These are phyloP conservation scores for Aspergillus bridgeri DNA, from an alignment of 495 filamentous ascomycete genomes.

Conservation along the genomic window DNA sequence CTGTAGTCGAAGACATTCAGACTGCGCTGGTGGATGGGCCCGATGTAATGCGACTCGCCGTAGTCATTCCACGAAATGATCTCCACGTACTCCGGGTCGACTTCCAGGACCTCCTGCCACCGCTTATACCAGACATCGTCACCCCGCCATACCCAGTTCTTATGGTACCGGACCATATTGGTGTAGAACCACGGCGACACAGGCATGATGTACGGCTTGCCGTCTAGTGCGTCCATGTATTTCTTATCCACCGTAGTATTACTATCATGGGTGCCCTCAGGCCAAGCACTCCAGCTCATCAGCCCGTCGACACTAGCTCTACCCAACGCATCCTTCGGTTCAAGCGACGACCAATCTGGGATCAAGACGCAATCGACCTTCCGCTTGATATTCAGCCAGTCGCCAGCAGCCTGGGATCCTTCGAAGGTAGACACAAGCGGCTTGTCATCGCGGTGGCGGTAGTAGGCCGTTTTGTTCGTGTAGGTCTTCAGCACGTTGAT, in stretches of 20 bases:
- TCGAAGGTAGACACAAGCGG: slow-evolving; percentile 76
- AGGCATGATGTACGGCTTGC: slow-evolving; percentile 72
- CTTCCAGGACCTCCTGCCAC: slow-evolving; percentile 61
- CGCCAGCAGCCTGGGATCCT: slow-evolving; percentile 52
- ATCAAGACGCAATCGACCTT: slow-evolving; percentile 53
- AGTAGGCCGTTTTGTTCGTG: slow-evolving; percentile 50
- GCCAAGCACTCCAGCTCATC: slow-evolving; percentile 76
- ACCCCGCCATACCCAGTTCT: slow-evolving; percentile 69
- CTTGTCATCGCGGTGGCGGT: slow-evolving; percentile 37
- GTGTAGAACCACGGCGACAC: slow-evolving; percentile 73
- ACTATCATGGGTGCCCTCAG: slow-evolving; percentile 52
- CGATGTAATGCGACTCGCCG: slow-evolving; percentile 74
- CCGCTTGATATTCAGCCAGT: slow-evolving; percentile 57
- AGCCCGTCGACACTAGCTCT: slow-evolving; percentile 54
- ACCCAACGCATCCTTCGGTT: slow-evolving; percentile 37
- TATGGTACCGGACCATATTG: slow-evolving; percentile 60
- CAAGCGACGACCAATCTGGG: slow-evolving; percentile 62
- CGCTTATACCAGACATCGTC: slow-evolving; percentile 70
- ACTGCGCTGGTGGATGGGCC: slow-evolving; percentile 40
- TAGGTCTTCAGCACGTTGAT: slow-evolving; percentile 52
- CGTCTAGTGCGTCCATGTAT: slow-evolving; percentile 44
- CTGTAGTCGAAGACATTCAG: slow-evolving; percentile 43
- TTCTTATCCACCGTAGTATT: slow-evolving; percentile 49
- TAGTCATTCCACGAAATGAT: slow-evolving; percentile 69
- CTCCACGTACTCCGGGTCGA: slow-evolving; percentile 61